phyloP scores from a whole-genome alignment of 345 rosid species.

The Xanthoceras sorbifolium region DNA sequence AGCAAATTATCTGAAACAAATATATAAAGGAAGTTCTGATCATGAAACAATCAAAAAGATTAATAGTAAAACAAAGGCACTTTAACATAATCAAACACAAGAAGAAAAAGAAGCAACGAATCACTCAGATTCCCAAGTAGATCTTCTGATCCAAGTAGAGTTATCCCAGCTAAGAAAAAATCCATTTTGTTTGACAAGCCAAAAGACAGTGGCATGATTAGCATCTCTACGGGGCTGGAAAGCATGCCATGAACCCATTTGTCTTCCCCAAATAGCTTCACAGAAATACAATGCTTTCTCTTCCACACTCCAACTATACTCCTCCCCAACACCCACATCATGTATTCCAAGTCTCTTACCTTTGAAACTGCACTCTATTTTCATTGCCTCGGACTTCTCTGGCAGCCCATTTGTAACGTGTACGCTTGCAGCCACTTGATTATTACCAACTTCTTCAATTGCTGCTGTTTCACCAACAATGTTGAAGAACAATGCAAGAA shows the following conservation, averaged over 20 bases:
- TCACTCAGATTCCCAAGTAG: conserved; percentile 33
- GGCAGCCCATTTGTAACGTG: conserved; percentile 19
- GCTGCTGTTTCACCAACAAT: not conserved
- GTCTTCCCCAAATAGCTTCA: not conserved
- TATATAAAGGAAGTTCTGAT: too few species aligned
- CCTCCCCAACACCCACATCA: not conserved
- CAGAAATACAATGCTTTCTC: not conserved
- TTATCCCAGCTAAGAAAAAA: conserved; percentile 35
- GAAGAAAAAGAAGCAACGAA: not conserved
- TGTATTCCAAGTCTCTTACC: not conserved
- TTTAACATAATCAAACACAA: too few species aligned
- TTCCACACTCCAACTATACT: conserved; percentile 15
- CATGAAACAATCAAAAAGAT: too few species aligned
- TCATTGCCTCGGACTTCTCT: not conserved
- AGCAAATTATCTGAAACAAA: too few species aligned
- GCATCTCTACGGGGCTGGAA: conserved; percentile 27
- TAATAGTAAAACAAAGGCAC: too few species aligned
- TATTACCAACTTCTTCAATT: not conserved
- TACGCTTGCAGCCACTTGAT: not conserved
- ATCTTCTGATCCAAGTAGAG: conserved; percentile 26
- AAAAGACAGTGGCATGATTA: conserved; percentile 12
- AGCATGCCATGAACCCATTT: conserved; percentile 26
- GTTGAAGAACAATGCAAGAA: not conserved
- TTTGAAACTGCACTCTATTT: conserved; percentile 5
- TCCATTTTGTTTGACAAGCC: conserved; percentile 25